Conservation (phyloP, 2,329 filamentous ascomycete genomes). For the Dothidotthia symphoricarpi region DNA sequence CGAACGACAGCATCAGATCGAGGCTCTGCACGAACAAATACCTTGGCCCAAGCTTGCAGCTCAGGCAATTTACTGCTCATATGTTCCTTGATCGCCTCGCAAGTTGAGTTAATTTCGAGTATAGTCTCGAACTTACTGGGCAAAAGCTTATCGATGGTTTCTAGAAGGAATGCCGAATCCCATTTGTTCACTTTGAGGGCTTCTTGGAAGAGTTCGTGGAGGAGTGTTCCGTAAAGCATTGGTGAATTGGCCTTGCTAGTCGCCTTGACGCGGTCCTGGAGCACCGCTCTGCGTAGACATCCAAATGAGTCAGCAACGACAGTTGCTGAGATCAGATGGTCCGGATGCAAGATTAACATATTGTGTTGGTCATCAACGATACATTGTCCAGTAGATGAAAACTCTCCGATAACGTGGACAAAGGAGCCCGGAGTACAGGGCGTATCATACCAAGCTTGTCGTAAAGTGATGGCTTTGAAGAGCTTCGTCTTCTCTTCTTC, state of each 20-base stretch:
- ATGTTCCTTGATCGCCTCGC: slow-evolving; percentile 72
- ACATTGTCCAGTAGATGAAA: slow-evolving; percentile 68
- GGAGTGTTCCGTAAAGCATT: slow-evolving; percentile 86
- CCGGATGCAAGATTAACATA: slow-evolving; percentile 88
- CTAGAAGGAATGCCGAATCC: slow-evolving; percentile 66
- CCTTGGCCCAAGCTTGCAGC: slow-evolving; percentile 76
- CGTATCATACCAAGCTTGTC: slow-evolving; percentile 84
- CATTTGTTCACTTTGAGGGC: slow-evolving; percentile 81
- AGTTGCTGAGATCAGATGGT: slow-evolving; percentile 91
- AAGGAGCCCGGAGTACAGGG: slow-evolving; percentile 71
- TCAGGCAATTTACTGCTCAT: slow-evolving; percentile 80
- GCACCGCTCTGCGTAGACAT: slow-evolving; percentile 83
- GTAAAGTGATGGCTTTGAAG: slow-evolving; percentile 68
- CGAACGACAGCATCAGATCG: slow-evolving; percentile 72
- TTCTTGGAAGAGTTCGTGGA: slow-evolving; percentile 94
- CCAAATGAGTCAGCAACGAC: slow-evolving; percentile 95
- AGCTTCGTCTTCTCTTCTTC: slow-evolving; percentile 70
- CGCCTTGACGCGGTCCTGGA: slow-evolving; percentile 93
- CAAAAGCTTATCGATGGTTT: slow-evolving; percentile 67
- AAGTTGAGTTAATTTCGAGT: slow-evolving; percentile 78
- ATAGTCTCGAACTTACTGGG: slow-evolving; percentile 81
- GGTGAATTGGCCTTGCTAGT: slow-evolving; percentile 76
- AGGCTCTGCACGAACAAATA: slow-evolving; percentile 73
- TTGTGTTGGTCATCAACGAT: slow-evolving; percentile 78
- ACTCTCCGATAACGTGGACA: slow-evolving; percentile 82